These are phyloP conservation scores for Candida ipomoeae DNA, from an alignment of 805 yeast genomes.

Conservation along the genomic window DNA sequence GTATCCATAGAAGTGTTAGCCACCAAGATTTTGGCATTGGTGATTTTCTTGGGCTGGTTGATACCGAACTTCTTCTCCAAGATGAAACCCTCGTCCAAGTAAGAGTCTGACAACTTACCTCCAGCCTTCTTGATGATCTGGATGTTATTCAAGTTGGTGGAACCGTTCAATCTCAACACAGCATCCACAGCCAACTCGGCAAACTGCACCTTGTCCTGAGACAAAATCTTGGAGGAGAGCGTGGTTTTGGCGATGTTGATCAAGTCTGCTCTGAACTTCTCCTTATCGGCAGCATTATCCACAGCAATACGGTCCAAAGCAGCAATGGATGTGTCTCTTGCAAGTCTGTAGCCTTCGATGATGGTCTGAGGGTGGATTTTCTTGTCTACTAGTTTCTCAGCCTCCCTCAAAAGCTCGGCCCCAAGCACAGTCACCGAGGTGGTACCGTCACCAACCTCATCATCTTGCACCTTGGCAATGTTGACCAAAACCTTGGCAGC, in stretches of 20 bases:
- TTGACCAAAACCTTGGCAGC: slow-evolving; percentile 96
- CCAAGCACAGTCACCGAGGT: slow-evolving; percentile 91
- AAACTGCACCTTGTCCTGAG: slow-evolving; percentile 92
- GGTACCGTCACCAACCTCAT: slow-evolving; percentile 98
- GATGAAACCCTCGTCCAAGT: slow-evolving; percentile 93
- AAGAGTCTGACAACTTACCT: slow-evolving; percentile 87
- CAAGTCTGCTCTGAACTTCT: slow-evolving; percentile 68
- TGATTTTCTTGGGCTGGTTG: slow-evolving; percentile 82
- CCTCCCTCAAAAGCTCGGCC: slow-evolving; percentile 90
- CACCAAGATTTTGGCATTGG: slow-evolving; percentile 80
- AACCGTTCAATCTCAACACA: slow-evolving; percentile 77
- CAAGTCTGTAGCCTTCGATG: slow-evolving; percentile 91
- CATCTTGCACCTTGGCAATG: slow-evolving; percentile 94
- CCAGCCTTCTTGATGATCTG: slow-evolving; percentile 93
- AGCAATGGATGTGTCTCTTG: slow-evolving; percentile 73
- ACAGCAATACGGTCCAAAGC: slow-evolving; percentile 78
- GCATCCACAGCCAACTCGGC: slow-evolving; percentile 93
- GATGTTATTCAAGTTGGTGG: slow-evolving; percentile 85
- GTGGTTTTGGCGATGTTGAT: slow-evolving; percentile 90
- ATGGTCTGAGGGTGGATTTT: slow-evolving; percentile 98
- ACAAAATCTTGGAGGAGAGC: slow-evolving; percentile 82
- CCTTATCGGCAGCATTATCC: slow-evolving; percentile 59
- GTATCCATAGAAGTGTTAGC: slow-evolving; percentile 97
- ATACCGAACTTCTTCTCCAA: slow-evolving; percentile 90
- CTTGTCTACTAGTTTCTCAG: slow-evolving; percentile 85